A percentile compares a stretch with the other conserved stretches of the same genome.
These are phyloP conservation scores for Daldinia grandis DNA, from an alignment of 495 filamentous ascomycete species.

Conservation along the genomic window DNA sequence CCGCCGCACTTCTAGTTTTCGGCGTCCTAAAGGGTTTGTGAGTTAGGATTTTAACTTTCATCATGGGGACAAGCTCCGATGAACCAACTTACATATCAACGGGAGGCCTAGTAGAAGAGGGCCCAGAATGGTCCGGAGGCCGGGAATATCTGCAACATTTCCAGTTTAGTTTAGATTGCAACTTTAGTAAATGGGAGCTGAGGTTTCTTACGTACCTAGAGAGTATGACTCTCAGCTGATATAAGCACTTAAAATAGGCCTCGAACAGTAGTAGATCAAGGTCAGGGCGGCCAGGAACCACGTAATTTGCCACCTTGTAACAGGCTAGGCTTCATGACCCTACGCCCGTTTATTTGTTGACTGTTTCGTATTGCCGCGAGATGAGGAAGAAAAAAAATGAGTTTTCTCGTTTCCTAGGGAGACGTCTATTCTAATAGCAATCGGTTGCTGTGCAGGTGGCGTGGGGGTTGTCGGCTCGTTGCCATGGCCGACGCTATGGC, in stretches of 20 bases:
- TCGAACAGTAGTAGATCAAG: too few species aligned
- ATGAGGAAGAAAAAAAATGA: neutral
- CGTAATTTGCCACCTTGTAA: too few species aligned
- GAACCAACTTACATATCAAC: neutral
- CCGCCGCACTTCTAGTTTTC: conserved; percentile 13
- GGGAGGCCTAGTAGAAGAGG: neutral
- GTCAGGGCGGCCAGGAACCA: too few species aligned
- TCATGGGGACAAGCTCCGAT: neutral
- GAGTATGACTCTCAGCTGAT: too few species aligned
- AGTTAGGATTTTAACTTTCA: conserved; percentile 13
- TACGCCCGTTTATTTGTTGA: neutral
- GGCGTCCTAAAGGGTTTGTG: conserved; percentile 24
- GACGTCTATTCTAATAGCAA: neutral
- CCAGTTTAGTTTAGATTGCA: too few species aligned
- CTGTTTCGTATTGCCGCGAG: neutral
- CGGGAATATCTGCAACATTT: too few species aligned
- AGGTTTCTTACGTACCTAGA: too few species aligned
- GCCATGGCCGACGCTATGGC: too few species aligned
- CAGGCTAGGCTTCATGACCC: too few species aligned
- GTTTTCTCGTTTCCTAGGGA: neutral
- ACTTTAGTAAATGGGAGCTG: too few species aligned
- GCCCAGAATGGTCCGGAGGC: neutral
- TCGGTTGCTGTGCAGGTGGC: neutral
- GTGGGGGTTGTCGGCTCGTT: too few species aligned
- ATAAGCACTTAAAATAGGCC: too few species aligned